Evolutionary conservation across 2,329 filamentous ascomycete genomes (phyloP), one percentile per base, ranked within the genome.

Genomic region (Apiospora arundinis): DNA sequence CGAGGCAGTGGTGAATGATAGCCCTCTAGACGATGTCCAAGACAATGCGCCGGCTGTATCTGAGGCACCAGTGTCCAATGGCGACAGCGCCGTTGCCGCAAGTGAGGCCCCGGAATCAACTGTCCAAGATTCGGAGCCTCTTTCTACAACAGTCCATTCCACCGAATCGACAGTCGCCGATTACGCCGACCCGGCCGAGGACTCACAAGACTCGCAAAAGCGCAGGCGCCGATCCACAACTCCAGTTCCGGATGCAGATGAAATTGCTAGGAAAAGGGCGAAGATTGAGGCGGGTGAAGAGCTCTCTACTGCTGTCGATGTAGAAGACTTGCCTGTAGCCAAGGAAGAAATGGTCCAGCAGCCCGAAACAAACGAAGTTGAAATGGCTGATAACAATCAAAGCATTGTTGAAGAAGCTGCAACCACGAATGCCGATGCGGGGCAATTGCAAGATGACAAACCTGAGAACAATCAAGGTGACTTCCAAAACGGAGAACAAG

Each of bases 1-100:
- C 46, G 73, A 75, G 67, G 70, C 70, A 32, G 68, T 72, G 70
- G 69, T 70, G 49, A 69, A 72, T 37, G 69, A 75, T 67, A 72
- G 71, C 40, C 69, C 68, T 37, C 48, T 63, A 12, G 45, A 63
- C 8, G 56, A 40, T 40, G 32, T 32, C 32, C 56, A 40, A 63
- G 56, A 63, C 21, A 12, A 63, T 40, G 56, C 56, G 28, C 56
- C 28, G 40, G 18, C 21, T 16, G 21, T 37, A 9, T 40, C 56
- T 12, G 56, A 37, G 12, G 32, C 56, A 18, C 18, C 28, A 40
- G 18, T 32, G 32, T 18, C 56, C 56, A 63, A 63, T 63, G 56
- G 56, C 56, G 56, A 63, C 56, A 40, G 9, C 18, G 7, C 32
- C 56, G 56, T 11, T 40, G 32, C 21, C 32, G 4, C 56, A 63